Percentiles rank a stretch among this genome's conserved stretches.
phyloP scores from a whole-genome alignment of 805 yeast species.

The Candida caryicola region DNA sequence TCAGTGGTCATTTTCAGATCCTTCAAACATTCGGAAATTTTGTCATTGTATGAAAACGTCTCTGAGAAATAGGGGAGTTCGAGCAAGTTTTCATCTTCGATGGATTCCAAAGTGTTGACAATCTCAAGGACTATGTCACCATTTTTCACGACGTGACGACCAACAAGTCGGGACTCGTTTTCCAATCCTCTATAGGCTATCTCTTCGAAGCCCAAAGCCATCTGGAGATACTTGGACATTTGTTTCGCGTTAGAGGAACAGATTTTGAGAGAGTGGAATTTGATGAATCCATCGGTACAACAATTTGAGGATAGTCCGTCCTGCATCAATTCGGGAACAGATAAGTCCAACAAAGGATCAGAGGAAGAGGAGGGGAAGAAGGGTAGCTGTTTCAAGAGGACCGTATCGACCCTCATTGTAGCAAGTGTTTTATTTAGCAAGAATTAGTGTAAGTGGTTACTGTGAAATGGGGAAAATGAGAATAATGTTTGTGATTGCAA shows the following conservation, averaged over 20 bases:
- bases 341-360: slow-evolving; percentile 17
- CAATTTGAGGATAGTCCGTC: slow-evolving; percentile 18
- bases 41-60: slow-evolving; percentile 15
- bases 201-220: slow-evolving; percentile 59
- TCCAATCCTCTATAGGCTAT: slow-evolving; percentile 68
- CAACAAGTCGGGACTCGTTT: slow-evolving; percentile 54
- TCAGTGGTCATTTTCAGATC: slow-evolving; percentile 10
- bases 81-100: slow-evolving; percentile 14
- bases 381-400: slow-evolving; percentile 15
- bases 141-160: slow-evolving; percentile 60
- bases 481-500: not conserved
- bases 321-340: slow-evolving; percentile 17
- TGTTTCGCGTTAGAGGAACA: slow-evolving; percentile 73
- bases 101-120: slow-evolving; percentile 37
- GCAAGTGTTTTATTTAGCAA: not conserved
- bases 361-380: slow-evolving; percentile 13
- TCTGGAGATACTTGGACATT: slow-evolving; percentile 52
- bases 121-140: slow-evolving; percentile 52
- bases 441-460: not conserved
- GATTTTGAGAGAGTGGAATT: slow-evolving; percentile 68
- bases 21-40: no score
- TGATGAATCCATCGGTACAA: slow-evolving; percentile 33
- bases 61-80: slow-evolving; percentile 12
- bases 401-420: not conserved
- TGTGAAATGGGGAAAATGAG: not conserved